Evolutionary conservation across 345 rosid species (phyloP), one percentile per base, ranked within the genome.

Genomic region (Corchorus olitorius): DNA sequence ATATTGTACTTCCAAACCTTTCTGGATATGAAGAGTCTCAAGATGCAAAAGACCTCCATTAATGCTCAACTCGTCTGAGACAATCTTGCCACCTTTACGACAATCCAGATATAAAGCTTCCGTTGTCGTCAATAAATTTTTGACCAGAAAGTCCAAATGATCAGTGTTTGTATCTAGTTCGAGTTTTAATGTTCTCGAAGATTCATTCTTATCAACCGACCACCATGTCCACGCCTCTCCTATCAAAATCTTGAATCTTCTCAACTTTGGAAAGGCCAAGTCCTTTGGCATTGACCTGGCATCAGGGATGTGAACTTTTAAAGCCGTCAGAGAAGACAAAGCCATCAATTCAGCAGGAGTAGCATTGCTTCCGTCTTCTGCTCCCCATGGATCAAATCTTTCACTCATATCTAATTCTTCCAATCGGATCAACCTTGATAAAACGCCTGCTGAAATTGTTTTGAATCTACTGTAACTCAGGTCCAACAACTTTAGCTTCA

Each of bases 391-490:
- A 10, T 0, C 1, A 70, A 48, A 77, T 27, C 78, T 52, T 5
- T 70, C 5, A 0, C 12, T 8, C 75, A 79, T 49, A 43, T 50
- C 60, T 2, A 84, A 5, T 17, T 81, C 85, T 64, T 84, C 87
- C 17, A 82, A 72, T 5, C 8, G 45, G 8, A 60, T 19, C 58
- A 82, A 77, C 3, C 43, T 55, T 55, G 65, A 46, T 0, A 84
- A 34, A 8, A 84, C 72, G 6, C 43, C 58, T 0, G 73, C 6
- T 33, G 76, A 54, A 37, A 82, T 72, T 4, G 20, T 49, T 79
- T 55, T 9, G 0, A 81, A 68, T 0, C 7, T 0, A 13, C 85
- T 77, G 4, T 1, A 0, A 0, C 12, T 70, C 76, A 82, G 67
- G 50, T 82, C 62, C 20, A 77, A 66, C n/a, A 67, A 20, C 49